Conservation (phyloP, 352 stramenopile genomes). For the Globisporangium spiculum region DNA sequence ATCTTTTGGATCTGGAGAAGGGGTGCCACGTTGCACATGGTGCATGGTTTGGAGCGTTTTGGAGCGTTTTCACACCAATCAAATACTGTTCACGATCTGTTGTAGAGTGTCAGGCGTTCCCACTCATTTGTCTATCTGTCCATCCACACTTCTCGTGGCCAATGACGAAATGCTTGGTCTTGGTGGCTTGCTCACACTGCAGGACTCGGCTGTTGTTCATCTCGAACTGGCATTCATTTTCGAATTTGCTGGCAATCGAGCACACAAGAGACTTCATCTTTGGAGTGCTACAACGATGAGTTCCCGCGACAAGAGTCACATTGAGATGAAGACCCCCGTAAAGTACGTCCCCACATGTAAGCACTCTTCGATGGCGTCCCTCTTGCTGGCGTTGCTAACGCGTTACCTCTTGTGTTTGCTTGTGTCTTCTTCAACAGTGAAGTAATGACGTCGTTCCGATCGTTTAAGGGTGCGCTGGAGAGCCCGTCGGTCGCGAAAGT, state of each 20-base stretch:
- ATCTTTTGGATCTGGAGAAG: too few relatives aligned
- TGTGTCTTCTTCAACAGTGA: background rate
- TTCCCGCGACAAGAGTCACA: background rate
- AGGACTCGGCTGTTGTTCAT: too few relatives aligned
- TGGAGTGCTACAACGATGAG: background rate
- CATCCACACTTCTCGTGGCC: too few relatives aligned
- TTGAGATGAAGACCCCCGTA: background rate
- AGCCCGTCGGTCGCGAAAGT: background rate
- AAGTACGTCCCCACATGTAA: background rate
- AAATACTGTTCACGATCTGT: too few relatives aligned
- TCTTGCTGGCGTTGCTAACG: background rate
- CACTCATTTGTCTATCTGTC: too few relatives aligned
- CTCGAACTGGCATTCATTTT: background rate
- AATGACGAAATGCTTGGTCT: too few relatives aligned
- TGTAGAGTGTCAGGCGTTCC: too few relatives aligned
- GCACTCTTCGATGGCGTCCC: too few relatives aligned
- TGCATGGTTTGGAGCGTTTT: too few relatives aligned
- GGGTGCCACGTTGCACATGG: too few relatives aligned
- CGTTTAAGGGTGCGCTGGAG: background rate
- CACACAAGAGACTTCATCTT: background rate
- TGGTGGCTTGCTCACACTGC: too few relatives aligned
- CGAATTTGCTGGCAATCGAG: background rate
- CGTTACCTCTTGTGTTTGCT: background rate
- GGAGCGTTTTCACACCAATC: too few relatives aligned
- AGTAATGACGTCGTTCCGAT: background rate